Base-by-base conservation (phyloP, 2,329 filamentous ascomycete species). In the Hymenoscyphus albidus region DNA sequence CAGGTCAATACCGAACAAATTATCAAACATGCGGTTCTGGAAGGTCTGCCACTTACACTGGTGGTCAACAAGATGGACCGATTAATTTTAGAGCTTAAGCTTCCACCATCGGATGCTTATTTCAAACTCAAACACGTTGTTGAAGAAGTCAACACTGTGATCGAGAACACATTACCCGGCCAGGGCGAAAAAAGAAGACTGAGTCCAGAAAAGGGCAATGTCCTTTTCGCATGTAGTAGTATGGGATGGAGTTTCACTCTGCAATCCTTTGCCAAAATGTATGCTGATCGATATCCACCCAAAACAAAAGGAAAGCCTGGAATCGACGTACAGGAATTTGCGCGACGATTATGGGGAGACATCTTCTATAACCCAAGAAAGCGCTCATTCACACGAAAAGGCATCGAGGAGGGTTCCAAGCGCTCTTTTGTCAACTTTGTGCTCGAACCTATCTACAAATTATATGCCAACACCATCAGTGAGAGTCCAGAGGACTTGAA, bases 101-200 rank as follows among this genome's bases (percentile, higher is more conserved):
- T 99, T 14, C 95, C 95, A 1, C 95, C 95, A 1, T 92, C 88
- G 69, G 95, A 99, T 75, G 95, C 95, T 13, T 99, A 99, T 80
- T 98, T 97, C 83, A 99, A 99, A 82, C 82, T 99, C 62, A 98
- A 97, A 79, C 93, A 98, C 76, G 93, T 97, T n/a, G 87, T 99
- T 62, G 95, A 99, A 77, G 92, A 98, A 78, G 93, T 99, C 77
- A 99, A 99, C 78, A 97, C 92, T 0, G 82, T 95, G 70, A 98
- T 99, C 73, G 92, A 96, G 75, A 93, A 91, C 75, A 90, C 91
- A 2, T 82, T 93, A 35, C 94, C 95, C 3, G 89, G 92, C 1
- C 86, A 87, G 71, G 93, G 93, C 35, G 91, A 92, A 73, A 87
- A 85, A 67, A 87, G 86, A 77, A 87, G 95, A 69, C 78, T 99